Percentiles rank a stretch among this genome's conserved stretches.
Conservation (phyloP, 2,329 filamentous ascomycete genomes). For the Sporothrix euskadiensis region DNA sequence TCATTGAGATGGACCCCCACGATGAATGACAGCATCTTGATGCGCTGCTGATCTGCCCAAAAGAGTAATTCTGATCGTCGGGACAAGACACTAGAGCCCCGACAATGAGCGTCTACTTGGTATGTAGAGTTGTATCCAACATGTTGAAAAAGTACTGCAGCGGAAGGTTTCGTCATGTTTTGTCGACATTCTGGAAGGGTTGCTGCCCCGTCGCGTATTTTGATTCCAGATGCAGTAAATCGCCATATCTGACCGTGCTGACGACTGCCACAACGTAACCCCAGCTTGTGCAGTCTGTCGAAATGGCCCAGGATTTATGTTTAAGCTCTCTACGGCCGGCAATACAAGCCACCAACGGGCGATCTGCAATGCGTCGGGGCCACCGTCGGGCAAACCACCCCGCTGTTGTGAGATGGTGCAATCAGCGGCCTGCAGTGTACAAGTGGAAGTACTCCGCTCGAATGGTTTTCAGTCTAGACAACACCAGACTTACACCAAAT, state of each 20-base stretch:
- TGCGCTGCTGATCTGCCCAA: not conserved
- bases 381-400: not conserved
- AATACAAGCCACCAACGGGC: not conserved
- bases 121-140: not conserved
- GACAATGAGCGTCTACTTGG: not conserved
- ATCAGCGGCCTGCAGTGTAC: not conserved
- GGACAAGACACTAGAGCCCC: not conserved
- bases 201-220: not conserved
- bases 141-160: not conserved
- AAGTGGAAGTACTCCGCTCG: not conserved
- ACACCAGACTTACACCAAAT: too few species aligned
- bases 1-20: slow-evolving; percentile 7
- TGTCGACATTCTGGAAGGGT: too few species aligned
- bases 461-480: not conserved
- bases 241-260: not conserved
- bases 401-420: slow-evolving; percentile 4
- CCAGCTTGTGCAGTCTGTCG: not conserved
- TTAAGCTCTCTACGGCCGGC: not conserved
- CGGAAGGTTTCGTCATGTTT: not conserved
- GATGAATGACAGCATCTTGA: not conserved
- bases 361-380: not conserved
- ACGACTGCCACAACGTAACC: slow-evolving; percentile 15
- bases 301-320: not conserved
- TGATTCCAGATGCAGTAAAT: not conserved
- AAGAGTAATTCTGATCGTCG: not conserved